Evolutionary conservation across 202 grass and related monocot genomes (phyloP), one percentile per base, ranked within the genome.

Genomic region (Schoenoplectus triqueter): DNA sequence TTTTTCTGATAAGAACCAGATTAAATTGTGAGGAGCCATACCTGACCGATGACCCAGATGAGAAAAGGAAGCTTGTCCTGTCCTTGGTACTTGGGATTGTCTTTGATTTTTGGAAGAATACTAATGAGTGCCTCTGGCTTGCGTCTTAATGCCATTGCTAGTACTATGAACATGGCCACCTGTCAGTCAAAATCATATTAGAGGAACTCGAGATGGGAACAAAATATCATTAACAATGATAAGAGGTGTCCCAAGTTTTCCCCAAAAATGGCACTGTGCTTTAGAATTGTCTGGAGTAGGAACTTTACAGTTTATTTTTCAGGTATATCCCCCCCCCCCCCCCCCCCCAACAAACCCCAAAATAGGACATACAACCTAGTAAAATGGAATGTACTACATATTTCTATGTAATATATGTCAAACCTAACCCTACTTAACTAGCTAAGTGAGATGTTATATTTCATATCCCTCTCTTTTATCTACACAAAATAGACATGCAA

Each of bases 161-260:
- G 89, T 45, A 97, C 97, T 82, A 85, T 90, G 15, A 99, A 99
- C 76, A 99, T 92, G 82, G 97, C 97, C 87, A 97, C 97, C 97
- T 99, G 86, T 79, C 4, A 52, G 80, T 52, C 21, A 64, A 60
- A 62, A 59, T 61, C 15, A 61, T 15, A 79, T 79, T 61, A 79
- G 74, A 61, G 71, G 13, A 56, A 61, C 6, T 44, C 14, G 20
- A 17, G 7, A 74, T 74, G 45, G 3, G n/a, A 79, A 45, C 22
- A 79, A 79, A 45, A 19, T 22, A 60, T 77, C 51, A 40, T 54
- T 41, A 39, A 73, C 10, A 57, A 59, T 17, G 13, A n/a, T 77
- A 2, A 21, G 11, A 77, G 13, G 73, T 57, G 51, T 77, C 49
- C 49, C 21, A 77, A 15, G 22, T 56, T 57, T 77, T 39, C 5